A percentile compares a stretch with the other conserved stretches of the same genome.
Conservation (phyloP, 352 stramenopile species). For the Globisporangium apiculatum region DNA sequence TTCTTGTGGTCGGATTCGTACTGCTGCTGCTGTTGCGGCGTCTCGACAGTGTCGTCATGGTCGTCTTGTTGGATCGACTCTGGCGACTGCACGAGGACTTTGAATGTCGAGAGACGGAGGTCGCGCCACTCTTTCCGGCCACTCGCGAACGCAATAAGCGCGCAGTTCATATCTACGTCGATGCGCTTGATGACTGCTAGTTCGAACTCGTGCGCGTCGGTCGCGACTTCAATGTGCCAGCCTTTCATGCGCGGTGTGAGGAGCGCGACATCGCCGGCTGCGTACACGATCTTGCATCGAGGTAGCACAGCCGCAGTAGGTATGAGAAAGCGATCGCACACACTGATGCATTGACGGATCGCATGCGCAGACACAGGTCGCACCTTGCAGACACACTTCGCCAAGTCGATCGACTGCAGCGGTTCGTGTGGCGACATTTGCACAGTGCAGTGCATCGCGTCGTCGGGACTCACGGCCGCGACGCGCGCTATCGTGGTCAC, state of each 20-base stretch:
- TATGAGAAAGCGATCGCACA: not conserved
- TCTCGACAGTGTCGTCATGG: not conserved
- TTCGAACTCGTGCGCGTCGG: slow-evolving; percentile 16
- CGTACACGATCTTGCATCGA: slow-evolving; percentile 28
- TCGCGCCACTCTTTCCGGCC: slow-evolving; percentile 52
- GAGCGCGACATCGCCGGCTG: slow-evolving; percentile 22
- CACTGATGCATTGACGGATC: not conserved
- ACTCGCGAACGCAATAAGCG: slow-evolving; percentile 32
- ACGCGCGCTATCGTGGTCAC: slow-evolving; percentile 19
- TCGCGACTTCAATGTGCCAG: slow-evolving; percentile 36
- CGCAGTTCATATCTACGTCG: slow-evolving; percentile 47
- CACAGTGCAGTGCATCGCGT: slow-evolving; percentile 20
- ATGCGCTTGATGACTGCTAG: slow-evolving; percentile 36
- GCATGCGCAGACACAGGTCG: not conserved
- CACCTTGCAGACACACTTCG: slow-evolving; percentile 27
- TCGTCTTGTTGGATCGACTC: not conserved
- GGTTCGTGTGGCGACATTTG: slow-evolving; percentile 38
- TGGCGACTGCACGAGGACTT: slow-evolving; percentile 16
- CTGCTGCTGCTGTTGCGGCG: not conserved
- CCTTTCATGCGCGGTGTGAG: slow-evolving; percentile 31
- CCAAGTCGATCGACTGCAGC: slow-evolving; percentile 28
- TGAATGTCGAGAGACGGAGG: slow-evolving; percentile 34
- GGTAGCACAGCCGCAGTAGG: not conserved
- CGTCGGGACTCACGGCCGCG: slow-evolving; percentile 21
- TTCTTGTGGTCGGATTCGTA: too few relatives aligned